These are phyloP conservation scores for Fusarium sp. DNA, from an alignment of 2,329 filamentous ascomycete genomes.

Conservation along the genomic window DNA sequence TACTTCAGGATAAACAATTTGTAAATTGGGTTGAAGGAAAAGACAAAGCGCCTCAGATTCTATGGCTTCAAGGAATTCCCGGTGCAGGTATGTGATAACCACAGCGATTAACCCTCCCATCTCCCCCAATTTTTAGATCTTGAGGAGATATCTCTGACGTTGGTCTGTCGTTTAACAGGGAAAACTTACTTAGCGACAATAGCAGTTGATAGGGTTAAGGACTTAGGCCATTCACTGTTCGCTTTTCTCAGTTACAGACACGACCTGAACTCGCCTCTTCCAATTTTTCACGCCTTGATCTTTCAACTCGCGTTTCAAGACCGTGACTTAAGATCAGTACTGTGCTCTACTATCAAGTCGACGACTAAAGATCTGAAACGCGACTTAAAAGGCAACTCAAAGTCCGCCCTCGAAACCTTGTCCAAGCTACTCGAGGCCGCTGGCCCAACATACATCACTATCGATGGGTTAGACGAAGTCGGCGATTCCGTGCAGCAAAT, in stretches of 20 bases:
- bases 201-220: rapidly evolving
- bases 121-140: neutral
- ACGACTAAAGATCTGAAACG: neutral
- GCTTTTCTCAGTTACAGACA: neutral
- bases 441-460: neutral
- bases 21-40: neutral
- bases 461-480: neutral
- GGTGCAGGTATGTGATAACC: neutral
- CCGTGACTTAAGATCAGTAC: neutral
- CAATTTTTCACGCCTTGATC: neutral
- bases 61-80: constrained; percentile 1
- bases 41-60: neutral
- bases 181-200: neutral
- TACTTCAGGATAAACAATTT: neutral
- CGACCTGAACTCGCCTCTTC: neutral
- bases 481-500: neutral
- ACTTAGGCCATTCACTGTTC: neutral
- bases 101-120: too few species aligned
- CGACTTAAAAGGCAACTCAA: neutral
- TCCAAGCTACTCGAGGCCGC: neutral
- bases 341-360: neutral
- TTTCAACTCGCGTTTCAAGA: neutral
- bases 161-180: neutral
- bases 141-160: neutral
- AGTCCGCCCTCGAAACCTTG: neutral